phyloP scores from a whole-genome alignment of 257 asterid species.

The Solanum paucissectum region DNA sequence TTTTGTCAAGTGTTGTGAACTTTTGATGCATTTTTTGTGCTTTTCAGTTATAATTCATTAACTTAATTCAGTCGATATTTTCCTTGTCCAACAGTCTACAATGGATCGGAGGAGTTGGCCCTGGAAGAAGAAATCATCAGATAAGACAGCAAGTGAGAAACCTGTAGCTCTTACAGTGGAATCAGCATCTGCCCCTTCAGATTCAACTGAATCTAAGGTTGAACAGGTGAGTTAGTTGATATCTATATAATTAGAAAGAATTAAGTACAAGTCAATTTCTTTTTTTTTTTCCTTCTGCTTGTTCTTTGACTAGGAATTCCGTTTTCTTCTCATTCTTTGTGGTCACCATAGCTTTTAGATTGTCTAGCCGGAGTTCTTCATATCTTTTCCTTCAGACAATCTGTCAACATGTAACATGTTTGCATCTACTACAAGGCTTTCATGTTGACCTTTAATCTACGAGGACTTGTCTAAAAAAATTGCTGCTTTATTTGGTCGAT shows the following conservation, averaged over 20 bases:
- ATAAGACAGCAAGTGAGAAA: constrained; percentile 51
- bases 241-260: neutral
- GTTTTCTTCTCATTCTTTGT: neutral
- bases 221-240: constrained; percentile 45
- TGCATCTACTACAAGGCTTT: neutral
- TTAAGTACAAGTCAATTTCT: neutral
- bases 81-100: constrained; percentile 11
- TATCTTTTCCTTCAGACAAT: neutral
- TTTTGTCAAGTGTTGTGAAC: neutral
- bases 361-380: neutral
- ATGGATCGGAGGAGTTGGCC: constrained; percentile 97
- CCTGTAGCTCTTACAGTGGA: constrained; percentile 25
- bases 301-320: neutral
- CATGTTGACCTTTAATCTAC: neutral
- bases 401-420: neutral
- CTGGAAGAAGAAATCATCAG: constrained; percentile 96
- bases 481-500: neutral
- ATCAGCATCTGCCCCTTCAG: constrained; percentile 33
- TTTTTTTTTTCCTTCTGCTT: neutral
- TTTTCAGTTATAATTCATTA: neutral
- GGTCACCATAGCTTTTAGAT: neutral
- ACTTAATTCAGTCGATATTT: neutral
- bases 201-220: constrained; percentile 24
- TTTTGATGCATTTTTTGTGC: neutral
- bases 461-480: neutral